Conservation (phyloP, 2,329 filamentous ascomycete genomes). For the Cladophialophora yegresii region DNA sequence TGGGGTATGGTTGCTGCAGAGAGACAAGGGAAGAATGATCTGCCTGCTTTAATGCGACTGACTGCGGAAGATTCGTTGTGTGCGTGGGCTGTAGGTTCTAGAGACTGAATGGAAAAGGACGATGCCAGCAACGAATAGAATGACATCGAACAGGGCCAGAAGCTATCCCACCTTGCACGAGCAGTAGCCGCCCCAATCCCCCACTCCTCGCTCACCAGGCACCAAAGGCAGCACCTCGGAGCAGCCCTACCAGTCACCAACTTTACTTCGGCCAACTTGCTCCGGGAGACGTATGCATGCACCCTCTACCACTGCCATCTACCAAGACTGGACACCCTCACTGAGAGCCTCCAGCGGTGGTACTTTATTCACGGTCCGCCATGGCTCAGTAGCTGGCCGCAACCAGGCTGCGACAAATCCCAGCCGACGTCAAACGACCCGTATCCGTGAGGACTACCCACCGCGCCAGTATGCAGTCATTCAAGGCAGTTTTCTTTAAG, state of each 20-base stretch:
- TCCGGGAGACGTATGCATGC: not conserved
- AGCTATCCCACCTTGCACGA: slow-evolving; percentile 2
- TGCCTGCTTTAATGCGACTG: slow-evolving; percentile 11
- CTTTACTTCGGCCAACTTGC: slow-evolving; percentile 8
- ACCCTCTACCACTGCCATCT: not conserved
- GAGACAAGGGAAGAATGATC: slow-evolving; percentile 15
- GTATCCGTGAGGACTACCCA: not conserved
- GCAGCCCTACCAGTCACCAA: slow-evolving; percentile 29
- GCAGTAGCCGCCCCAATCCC: not conserved
- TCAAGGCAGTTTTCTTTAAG: slow-evolving; percentile 84
- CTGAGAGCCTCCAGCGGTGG: slow-evolving; percentile 2
- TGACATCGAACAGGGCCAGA: not conserved
- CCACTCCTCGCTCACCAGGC: not conserved
- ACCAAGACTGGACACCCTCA: not conserved
- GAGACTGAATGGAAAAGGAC: slow-evolving; percentile 12
- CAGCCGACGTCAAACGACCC: not conserved
- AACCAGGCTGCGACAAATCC: not conserved
- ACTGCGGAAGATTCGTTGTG: slow-evolving; percentile 16
- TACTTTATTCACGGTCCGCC: not conserved
- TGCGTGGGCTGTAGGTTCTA: slow-evolving; percentile 18
- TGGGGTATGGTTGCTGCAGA: slow-evolving; percentile 38
- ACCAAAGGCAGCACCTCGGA: not conserved
- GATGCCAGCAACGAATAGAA: not conserved
- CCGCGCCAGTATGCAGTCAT: slow-evolving; percentile 70
- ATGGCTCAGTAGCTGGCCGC: slow-evolving; percentile 19